phyloP scores from a whole-genome alignment of 768 basidiomycete genomes.

The Lactarius indigo region DNA sequence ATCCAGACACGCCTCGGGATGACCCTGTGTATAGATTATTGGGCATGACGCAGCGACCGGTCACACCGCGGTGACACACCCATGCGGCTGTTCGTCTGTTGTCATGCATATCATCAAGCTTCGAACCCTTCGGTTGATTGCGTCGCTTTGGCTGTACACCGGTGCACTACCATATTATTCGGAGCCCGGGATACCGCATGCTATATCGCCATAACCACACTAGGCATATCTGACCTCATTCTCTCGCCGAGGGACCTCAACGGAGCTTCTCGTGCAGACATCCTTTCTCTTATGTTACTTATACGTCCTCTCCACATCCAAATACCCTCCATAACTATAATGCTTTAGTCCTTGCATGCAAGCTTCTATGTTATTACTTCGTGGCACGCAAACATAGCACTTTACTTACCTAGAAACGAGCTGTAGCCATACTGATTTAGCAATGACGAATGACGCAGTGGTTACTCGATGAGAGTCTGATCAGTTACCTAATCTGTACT shows the following conservation, averaged over 20 bases:
- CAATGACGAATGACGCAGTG: not conserved
- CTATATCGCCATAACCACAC: not conserved
- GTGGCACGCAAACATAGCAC: not conserved
- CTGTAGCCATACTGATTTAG: not conserved
- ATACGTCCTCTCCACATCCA: too few species aligned
- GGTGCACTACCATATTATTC: not conserved
- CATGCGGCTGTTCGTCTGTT: not conserved
- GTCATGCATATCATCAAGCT: not conserved
- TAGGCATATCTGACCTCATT: not conserved
- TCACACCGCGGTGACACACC: constrained; percentile 7
- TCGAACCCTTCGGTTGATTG: not conserved
- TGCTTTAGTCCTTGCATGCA: not conserved
- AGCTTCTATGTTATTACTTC: not conserved
- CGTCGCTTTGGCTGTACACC: not conserved
- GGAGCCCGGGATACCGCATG: not conserved
- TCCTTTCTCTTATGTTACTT: not conserved
- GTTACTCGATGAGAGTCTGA: too few species aligned
- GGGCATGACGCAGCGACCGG: constrained; percentile 2
- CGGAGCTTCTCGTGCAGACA: not conserved
- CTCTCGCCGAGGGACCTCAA: not conserved
- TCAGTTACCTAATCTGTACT: constrained; percentile 6
- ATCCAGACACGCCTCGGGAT: constrained; percentile 75
- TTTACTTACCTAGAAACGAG: not conserved
- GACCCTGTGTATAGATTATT: constrained; percentile 45
- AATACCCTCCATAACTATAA: not conserved